These are phyloP conservation scores for Umbelopsis ramanniana DNA, from an alignment of 192 early-diverging fungal species.

Conservation along the genomic window DNA sequence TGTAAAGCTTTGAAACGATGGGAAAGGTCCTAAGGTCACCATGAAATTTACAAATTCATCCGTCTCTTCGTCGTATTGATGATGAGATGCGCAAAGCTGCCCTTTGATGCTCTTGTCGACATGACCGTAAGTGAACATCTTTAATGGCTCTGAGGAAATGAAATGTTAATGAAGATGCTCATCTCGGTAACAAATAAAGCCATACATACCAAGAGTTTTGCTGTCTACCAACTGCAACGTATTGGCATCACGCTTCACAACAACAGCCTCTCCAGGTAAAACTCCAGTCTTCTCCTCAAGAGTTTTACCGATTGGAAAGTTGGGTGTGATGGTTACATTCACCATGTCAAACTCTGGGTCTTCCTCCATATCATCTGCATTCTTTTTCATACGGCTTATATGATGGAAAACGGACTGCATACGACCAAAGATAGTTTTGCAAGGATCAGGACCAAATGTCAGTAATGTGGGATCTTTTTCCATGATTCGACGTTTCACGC, in stretches of 20 bases:
- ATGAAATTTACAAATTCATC: slow-evolving; percentile 47
- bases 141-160: slow-evolving; percentile 33
- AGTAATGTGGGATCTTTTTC: slow-evolving; percentile 39
- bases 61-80: slow-evolving; percentile 40
- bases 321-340: slow-evolving; percentile 45
- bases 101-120: slow-evolving; percentile 34
- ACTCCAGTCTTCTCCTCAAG: slow-evolving; percentile 34
- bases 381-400: slow-evolving; percentile 30
- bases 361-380: slow-evolving; percentile 26
- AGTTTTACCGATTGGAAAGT: slow-evolving; percentile 37
- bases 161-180: neutral
- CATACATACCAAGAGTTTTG: slow-evolving; percentile 30
- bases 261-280: slow-evolving; percentile 30
- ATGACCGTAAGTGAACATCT: slow-evolving; percentile 43
- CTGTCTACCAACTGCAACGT: slow-evolving; percentile 39
- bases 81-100: slow-evolving; percentile 43
- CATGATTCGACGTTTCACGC: slow-evolving; percentile 35
- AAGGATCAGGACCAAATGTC: slow-evolving; percentile 46
- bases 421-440: slow-evolving; percentile 39
- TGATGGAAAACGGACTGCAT: slow-evolving; percentile 41
- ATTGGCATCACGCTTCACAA: slow-evolving; percentile 45
- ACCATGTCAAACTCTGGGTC: slow-evolving; percentile 48
- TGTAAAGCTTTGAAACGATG: slow-evolving; percentile 30
- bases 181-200: neutral
- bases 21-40: slow-evolving; percentile 35